phyloP scores from a whole-genome alignment of 2,329 filamentous ascomycete genomes.

The Aspergillus latus region DNA sequence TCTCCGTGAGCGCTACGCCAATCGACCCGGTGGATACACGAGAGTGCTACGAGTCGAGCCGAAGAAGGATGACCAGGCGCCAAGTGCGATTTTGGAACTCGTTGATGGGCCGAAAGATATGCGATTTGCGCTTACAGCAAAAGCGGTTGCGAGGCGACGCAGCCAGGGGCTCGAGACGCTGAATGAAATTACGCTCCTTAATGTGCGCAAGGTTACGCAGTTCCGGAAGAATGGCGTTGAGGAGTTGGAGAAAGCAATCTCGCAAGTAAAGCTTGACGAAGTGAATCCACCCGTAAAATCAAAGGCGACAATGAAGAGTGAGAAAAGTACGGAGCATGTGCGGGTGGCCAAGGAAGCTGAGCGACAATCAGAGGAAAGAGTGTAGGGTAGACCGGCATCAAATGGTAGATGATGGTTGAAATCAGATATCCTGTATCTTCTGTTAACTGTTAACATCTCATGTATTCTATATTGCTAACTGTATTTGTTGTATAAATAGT shows the following conservation, averaged over 20 bases:
- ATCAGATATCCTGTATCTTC: not conserved
- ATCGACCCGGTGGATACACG: conserved; percentile 87
- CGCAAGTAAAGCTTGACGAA: conserved; percentile 56
- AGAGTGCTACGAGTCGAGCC: conserved; percentile 91
- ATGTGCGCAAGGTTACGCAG: conserved; percentile 78
- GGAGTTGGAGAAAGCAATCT: conserved; percentile 64
- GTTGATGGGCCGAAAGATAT: conserved; percentile 94
- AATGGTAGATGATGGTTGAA: not conserved
- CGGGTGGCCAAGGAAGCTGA: not conserved
- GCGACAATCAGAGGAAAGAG: conserved; percentile 14
- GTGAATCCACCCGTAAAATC: conserved; percentile 27
- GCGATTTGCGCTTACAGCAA: conserved; percentile 90
- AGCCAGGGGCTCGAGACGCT: conserved; percentile 55
- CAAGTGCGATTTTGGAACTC: conserved; percentile 87
- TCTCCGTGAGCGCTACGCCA: conserved; percentile 74
- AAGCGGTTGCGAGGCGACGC: conserved; percentile 67
- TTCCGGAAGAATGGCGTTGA: conserved; percentile 67
- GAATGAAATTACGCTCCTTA: conserved; percentile 71
- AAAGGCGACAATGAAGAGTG: conserved; percentile 18
- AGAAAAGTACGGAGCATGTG: conserved; percentile 12
- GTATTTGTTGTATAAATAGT: not conserved
- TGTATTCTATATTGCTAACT: conserved; percentile 2
- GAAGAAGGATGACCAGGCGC: conserved; percentile 80
- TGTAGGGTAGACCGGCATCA: not conserved
- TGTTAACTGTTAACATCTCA: conserved; percentile 1